These are phyloP conservation scores for Exophiala sideris DNA, from an alignment of 2,329 filamentous ascomycete genomes.

Conservation along the genomic window DNA sequence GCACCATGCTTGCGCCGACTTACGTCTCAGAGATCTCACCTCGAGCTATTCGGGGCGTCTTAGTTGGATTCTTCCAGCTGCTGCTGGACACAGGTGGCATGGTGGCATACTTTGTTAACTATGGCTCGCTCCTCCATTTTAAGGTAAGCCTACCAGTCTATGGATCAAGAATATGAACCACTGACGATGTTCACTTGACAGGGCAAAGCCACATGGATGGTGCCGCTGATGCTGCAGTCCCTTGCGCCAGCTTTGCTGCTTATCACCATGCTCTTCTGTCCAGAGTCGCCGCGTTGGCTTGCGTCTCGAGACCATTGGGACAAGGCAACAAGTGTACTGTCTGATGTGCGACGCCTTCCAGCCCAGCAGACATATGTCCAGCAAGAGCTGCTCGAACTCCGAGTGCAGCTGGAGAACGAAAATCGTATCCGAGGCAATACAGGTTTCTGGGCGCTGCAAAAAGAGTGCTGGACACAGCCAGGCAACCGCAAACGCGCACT, in stretches of 20 bases:
- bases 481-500: constrained; percentile 54
- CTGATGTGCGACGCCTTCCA: constrained; percentile 55
- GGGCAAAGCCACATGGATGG: constrained; percentile 56
- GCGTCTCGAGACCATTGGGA: constrained; percentile 67
- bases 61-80: constrained; percentile 35
- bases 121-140: constrained; percentile 47
- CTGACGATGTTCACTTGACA: constrained; percentile 43
- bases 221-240: constrained; percentile 63
- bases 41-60: constrained; percentile 48
- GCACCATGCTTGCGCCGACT: constrained; percentile 57
- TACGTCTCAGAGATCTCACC: constrained; percentile 61
- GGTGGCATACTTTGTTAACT: constrained; percentile 47
- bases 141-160: constrained; percentile 39
- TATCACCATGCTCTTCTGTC: constrained; percentile 31
- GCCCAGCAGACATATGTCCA: constrained; percentile 53
- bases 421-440: constrained; percentile 53
- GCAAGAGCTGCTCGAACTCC: constrained; percentile 59
- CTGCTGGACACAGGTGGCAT: constrained; percentile 35
- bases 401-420: constrained; percentile 59
- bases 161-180: neutral
- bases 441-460: constrained; percentile 54
- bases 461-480: constrained; percentile 60
- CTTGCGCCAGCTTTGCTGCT: constrained; percentile 39
- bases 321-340: constrained; percentile 56
- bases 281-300: constrained; percentile 35